Evolutionary conservation across 768 basidiomycete species (phyloP).

Genomic region (Mycena capillaripes): DNA sequence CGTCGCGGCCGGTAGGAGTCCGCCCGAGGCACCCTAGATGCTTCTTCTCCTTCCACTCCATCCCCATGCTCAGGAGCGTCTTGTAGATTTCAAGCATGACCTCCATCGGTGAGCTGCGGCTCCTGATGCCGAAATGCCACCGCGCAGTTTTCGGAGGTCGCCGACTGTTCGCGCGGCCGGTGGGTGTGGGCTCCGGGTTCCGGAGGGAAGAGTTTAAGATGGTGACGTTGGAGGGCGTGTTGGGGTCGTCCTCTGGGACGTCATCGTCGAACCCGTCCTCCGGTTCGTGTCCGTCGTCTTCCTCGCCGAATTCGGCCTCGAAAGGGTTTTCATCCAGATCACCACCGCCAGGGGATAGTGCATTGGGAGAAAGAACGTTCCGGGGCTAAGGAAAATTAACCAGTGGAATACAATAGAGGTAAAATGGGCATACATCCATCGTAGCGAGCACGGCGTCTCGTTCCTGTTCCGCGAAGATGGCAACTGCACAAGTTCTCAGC

Average conservation of each 20-base stretch:
- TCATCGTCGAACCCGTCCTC: conserved; percentile 52
- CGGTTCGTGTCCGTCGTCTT: conserved; percentile 70
- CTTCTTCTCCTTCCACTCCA: conserved; percentile 98
- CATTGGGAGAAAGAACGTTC: conserved; percentile 75
- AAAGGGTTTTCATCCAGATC: conserved; percentile 86
- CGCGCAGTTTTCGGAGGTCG: conserved; percentile 58
- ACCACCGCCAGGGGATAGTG: conserved; percentile 72
- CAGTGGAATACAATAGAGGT: conserved; percentile 17
- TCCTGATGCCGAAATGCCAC: conserved; percentile 99
- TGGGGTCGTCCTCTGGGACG: conserved; percentile 51
- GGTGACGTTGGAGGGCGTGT: conserved; percentile 71
- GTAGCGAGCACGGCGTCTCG: conserved; percentile 84
- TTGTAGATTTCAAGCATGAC: conserved; percentile 99
- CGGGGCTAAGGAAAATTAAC: conserved; percentile 66
- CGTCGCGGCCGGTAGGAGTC: conserved; percentile 45
- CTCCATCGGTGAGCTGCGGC: conserved; percentile 96
- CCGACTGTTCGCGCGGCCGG: conserved; percentile 33
- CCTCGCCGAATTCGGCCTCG: conserved; percentile 77
- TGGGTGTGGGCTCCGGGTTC: conserved; percentile 40
- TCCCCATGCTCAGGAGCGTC: conserved; percentile 88
- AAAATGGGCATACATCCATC: conserved; percentile 76
- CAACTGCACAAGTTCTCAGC: conserved; percentile 58
- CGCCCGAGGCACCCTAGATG: conserved; percentile 78
- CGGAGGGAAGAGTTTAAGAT: conserved; percentile 93
- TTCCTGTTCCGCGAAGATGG: conserved; percentile 87